Conservation (phyloP, 306 rosid genomes). For the Begonia fuchsioides region DNA sequence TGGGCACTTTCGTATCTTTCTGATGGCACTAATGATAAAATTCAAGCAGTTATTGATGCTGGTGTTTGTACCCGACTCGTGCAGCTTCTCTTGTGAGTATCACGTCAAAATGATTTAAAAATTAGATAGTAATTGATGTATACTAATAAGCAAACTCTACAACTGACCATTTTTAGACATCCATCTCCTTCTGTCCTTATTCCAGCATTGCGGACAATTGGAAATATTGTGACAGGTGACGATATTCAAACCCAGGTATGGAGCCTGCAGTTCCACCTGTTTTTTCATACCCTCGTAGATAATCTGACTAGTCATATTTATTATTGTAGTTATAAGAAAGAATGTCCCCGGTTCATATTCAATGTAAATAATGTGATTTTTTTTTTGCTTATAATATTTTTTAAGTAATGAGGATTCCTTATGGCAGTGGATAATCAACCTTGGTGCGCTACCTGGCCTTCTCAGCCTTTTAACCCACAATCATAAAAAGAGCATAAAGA, state of each 20-base stretch:
- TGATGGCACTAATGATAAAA: slow-evolving; percentile 39
- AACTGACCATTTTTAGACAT: background rate
- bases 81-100: slow-evolving; percentile 39
- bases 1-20: slow-evolving; percentile 59
- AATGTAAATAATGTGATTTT: no score
- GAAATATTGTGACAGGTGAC: background rate
- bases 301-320: no score
- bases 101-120: background rate
- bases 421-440: slow-evolving; percentile 33
- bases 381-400: background rate
- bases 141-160: no score
- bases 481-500: slow-evolving; percentile 45
- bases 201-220: slow-evolving; percentile 1
- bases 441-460: slow-evolving; percentile 45
- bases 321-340: no score
- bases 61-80: slow-evolving; percentile 44
- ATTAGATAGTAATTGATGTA: no score
- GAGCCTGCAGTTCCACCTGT: no score
- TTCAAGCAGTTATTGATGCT: slow-evolving; percentile 48
- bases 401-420: slow-evolving; percentile 5
- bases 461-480: slow-evolving; percentile 43
- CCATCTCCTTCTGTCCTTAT: background rate
- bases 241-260: slow-evolving; percentile 1
- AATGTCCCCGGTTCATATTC: no score
- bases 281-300: no score